Percentiles rank a stretch among this genome's conserved stretches.
Evolutionary conservation across 177 flowering plant species (phyloP).

Genomic region (Telopea speciosissima): DNA sequence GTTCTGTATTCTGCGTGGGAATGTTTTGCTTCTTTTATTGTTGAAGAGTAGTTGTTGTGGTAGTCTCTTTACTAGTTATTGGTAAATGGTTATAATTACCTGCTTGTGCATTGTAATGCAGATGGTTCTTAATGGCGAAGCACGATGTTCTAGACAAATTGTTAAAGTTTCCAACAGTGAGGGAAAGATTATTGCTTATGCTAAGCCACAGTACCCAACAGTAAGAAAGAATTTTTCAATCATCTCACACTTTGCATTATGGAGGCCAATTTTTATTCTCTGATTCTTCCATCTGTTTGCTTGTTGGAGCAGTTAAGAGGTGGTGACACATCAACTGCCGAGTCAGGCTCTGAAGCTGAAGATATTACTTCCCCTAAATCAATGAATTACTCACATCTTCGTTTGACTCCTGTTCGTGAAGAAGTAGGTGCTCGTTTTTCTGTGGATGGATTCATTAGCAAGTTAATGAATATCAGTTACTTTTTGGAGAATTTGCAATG

Average conservation of each 20-base stretch:
- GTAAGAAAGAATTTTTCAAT: conserved; percentile 23
- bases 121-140: conserved; percentile 63
- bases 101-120: conserved; percentile 20
- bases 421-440: conserved; percentile 36
- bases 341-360: conserved; percentile 86
- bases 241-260: neutral
- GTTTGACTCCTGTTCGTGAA: conserved; percentile 62
- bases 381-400: conserved; percentile 27
- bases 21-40: neutral
- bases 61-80: neutral
- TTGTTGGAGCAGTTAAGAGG: conserved; percentile 41
- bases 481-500: too few relatives aligned
- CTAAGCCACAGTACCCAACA: conserved; percentile 64
- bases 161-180: conserved; percentile 76
- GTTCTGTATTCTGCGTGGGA: conserved; percentile 25
- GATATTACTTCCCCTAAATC: conserved; percentile 54
- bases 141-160: conserved; percentile 63
- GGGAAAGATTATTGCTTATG: conserved; percentile 72
- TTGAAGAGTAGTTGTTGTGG: neutral
- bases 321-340: conserved; percentile 78
- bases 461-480: too few relatives aligned
- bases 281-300: neutral
- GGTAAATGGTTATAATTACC: conserved; percentile 3
- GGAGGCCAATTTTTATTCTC: neutral
- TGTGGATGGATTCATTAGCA: neutral